phyloP scores from a whole-genome alignment of 768 basidiomycete genomes.

The Hemileccinum impolitum region DNA sequence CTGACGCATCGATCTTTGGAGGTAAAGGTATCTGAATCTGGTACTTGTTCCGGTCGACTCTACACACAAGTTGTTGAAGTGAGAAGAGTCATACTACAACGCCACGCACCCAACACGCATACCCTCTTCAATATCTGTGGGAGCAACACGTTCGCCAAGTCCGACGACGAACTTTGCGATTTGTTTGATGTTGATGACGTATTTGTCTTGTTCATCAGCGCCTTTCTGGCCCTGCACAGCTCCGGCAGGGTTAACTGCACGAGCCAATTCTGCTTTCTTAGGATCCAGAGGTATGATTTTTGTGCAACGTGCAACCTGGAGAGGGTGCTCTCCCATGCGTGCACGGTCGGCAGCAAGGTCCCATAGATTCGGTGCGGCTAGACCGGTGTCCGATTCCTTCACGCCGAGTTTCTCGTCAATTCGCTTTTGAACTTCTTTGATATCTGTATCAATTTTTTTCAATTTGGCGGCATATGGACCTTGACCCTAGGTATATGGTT shows the following conservation, averaged over 20 bases:
- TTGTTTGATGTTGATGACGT: constrained; percentile 99
- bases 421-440: constrained; percentile 94
- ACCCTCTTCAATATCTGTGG: constrained; percentile 99
- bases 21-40: constrained; percentile 98
- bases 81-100: not conserved
- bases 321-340: constrained; percentile 87
- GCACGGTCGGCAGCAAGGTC: constrained; percentile 91
- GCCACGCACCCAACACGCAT: constrained; percentile 94
- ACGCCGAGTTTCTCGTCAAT: constrained; percentile 98
- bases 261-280: constrained; percentile 72
- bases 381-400: constrained; percentile 97
- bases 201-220: constrained; percentile 98
- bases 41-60: constrained; percentile 94
- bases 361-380: constrained; percentile 97
- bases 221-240: constrained; percentile 87
- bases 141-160: constrained; percentile 91
- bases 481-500: constrained; percentile 68
- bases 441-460: constrained; percentile 87
- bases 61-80: constrained; percentile 29
- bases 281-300: constrained; percentile 91
- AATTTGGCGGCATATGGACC: constrained; percentile 90
- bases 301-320: constrained; percentile 97
- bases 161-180: constrained; percentile 99
- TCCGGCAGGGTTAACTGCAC: constrained; percentile 73
- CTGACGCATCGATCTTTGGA: constrained; percentile 98